These are phyloP conservation scores for Cladosporium sphaerospermum DNA, from an alignment of 2,329 filamentous ascomycete species.

Conservation along the genomic window DNA sequence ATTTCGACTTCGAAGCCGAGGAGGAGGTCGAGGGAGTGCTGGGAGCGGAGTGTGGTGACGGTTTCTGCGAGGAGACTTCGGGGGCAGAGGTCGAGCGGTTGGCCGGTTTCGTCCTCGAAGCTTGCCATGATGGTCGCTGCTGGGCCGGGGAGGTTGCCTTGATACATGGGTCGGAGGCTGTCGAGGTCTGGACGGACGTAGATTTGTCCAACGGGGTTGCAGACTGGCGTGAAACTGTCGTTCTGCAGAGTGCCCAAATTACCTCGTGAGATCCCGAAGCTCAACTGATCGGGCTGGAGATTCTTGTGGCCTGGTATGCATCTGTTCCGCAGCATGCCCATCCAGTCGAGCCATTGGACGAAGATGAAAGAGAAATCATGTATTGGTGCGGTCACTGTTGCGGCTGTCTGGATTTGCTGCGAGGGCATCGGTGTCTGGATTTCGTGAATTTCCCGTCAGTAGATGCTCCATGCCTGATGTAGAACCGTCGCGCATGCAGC, in stretches of 20 bases:
- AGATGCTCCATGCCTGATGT: no score
- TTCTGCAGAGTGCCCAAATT: conserved; percentile 62
- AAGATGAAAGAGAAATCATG: conserved; percentile 56
- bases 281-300: not conserved
- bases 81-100: conserved; percentile 55
- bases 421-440: not conserved
- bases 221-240: conserved; percentile 51
- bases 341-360: conserved; percentile 73
- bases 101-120: conserved; percentile 55
- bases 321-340: conserved; percentile 60
- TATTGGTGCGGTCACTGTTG: not conserved
- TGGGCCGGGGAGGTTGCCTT: conserved; percentile 34
- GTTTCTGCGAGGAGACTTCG: conserved; percentile 41
- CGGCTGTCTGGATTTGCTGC: not conserved
- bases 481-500: no score
- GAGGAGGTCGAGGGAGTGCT: conserved; percentile 52
- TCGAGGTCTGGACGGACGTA: conserved; percentile 59
- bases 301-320: conserved; percentile 50
- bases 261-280: conserved; percentile 58
- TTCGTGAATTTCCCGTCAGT: not conserved
- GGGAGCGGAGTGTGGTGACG: conserved; percentile 45
- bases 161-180: conserved; percentile 51
- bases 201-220: conserved; percentile 58
- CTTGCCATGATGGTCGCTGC: conserved; percentile 63
- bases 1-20: conserved; percentile 81